A percentile compares a stretch with the other conserved stretches of the same genome.
Conservation (phyloP, 2,329 filamentous ascomycete genomes). For the Exutisphaerella laricina region DNA sequence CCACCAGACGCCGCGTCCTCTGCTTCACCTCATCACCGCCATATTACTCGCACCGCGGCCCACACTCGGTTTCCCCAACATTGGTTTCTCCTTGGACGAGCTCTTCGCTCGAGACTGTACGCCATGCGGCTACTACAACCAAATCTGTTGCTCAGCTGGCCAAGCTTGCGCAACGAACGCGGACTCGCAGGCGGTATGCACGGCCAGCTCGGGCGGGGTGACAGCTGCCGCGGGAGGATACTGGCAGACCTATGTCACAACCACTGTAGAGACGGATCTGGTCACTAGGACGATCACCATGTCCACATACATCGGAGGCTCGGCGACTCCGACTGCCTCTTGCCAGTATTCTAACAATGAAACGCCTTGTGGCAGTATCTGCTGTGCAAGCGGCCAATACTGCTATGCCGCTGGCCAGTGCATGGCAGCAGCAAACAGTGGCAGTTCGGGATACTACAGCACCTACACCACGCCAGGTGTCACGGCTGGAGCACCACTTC, state of each 20-base stretch:
- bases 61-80: conserved; percentile 26
- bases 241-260: conserved; percentile 53
- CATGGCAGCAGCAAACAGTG: conserved; percentile 47
- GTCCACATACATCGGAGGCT: conserved; percentile 41
- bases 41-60: conserved; percentile 25
- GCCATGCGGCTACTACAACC: conserved; percentile 48
- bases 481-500: conserved; percentile 49
- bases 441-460: conserved; percentile 43
- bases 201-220: conserved; percentile 17
- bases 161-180: conserved; percentile 48
- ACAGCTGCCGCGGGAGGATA: conserved; percentile 26
- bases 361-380: conserved; percentile 61
- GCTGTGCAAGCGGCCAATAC: conserved; percentile 65
- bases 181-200: conserved; percentile 46
- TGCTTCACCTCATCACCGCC: conserved; percentile 28
- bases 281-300: conserved; percentile 50
- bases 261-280: conserved; percentile 51
- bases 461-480: conserved; percentile 48
- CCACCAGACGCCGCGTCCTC: conserved; percentile 21
- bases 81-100: conserved; percentile 31
- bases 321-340: conserved; percentile 24
- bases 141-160: conserved; percentile 46
- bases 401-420: conserved; percentile 59
- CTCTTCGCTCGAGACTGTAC: conserved; percentile 33
- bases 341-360: conserved; percentile 48